Percentiles rank a stretch among this genome's conserved stretches.
phyloP scores from a whole-genome alignment of 257 asterid species.

The Ilex aquifolium region DNA sequence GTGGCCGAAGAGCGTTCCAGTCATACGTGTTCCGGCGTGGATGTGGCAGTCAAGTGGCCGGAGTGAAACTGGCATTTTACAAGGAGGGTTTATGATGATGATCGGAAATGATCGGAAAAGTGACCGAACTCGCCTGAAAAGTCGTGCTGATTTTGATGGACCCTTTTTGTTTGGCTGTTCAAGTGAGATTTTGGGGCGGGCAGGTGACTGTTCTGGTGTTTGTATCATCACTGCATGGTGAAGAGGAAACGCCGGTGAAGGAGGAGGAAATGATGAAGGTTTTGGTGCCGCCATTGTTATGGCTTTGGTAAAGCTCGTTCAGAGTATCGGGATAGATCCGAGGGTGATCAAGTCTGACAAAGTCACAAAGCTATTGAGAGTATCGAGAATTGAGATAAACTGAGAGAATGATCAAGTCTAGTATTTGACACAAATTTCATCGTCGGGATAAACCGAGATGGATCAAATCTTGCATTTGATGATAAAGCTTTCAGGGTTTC shows the following conservation, averaged over 20 bases:
- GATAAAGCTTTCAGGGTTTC: no score
- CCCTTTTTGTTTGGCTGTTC: constrained; percentile 40
- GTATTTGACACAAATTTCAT: no score
- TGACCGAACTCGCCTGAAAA: constrained; percentile 59
- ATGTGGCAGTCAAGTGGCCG: constrained; percentile 56
- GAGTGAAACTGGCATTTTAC: constrained; percentile 67
- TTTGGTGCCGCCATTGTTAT: constrained; percentile 17
- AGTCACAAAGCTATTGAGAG: no score
- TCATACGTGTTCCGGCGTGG: constrained; percentile 76
- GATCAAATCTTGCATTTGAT: no score
- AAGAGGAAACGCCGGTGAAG: background rate
- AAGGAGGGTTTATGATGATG: constrained; percentile 71
- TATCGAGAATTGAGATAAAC: no score
- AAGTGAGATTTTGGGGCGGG: constrained; percentile 25
- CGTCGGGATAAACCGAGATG: no score
- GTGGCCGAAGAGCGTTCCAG: constrained; percentile 78
- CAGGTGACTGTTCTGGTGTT: constrained; percentile 36
- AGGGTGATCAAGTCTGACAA: no score
- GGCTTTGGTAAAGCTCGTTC: constrained; percentile 6
- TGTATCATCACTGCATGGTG: constrained; percentile 25
- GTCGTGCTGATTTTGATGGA: constrained; percentile 45
- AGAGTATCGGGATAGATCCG: constrained; percentile 21
- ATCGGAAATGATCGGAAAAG: constrained; percentile 79
- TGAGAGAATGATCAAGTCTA: no score
- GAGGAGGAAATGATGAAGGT: constrained; percentile 15